Evolutionary conservation across 495 filamentous ascomycete species (phyloP).

Genomic region (Sordaria brevicollis): DNA sequence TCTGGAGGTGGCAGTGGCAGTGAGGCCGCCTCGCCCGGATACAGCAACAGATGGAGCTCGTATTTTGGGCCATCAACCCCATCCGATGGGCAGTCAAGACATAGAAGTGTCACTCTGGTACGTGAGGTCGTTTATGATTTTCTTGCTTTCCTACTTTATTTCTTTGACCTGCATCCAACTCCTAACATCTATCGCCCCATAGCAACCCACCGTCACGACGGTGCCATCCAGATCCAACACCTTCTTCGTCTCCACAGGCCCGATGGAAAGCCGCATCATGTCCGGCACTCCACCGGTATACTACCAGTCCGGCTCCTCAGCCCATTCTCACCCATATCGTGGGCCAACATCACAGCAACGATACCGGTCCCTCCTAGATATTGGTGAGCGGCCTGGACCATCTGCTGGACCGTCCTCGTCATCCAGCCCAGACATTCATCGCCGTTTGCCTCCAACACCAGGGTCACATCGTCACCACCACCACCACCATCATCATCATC

Average conservation of each 20-base stretch:
- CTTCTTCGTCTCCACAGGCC: conserved; percentile 5
- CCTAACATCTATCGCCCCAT: not conserved
- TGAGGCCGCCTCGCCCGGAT: not conserved
- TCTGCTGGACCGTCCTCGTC: conserved; percentile 10
- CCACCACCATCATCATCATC: not conserved
- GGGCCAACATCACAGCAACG: conserved; percentile 12
- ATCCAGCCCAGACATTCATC: conserved; percentile 7
- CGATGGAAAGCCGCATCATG: conserved; percentile 21
- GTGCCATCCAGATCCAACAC: conserved; percentile 10
- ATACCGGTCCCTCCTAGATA: conserved; percentile 17
- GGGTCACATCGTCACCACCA: not conserved
- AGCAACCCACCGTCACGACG: conserved; percentile 9
- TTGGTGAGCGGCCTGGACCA: conserved; percentile 9
- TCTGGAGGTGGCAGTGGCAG: not conserved
- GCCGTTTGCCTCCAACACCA: conserved; percentile 15
- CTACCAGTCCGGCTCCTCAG: conserved; percentile 16
- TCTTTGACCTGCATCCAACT: not conserved
- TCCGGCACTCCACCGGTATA: conserved; percentile 28
- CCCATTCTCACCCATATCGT: not conserved
- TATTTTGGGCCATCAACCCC: conserved; percentile 12
- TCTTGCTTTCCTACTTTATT: not conserved
- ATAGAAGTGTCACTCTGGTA: conserved; percentile 37
- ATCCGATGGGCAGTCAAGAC: conserved; percentile 23
- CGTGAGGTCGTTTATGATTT: conserved; percentile 2
- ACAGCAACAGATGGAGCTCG: conserved; percentile 9